Base-by-base conservation (phyloP, 1,284 basidiomycete genomes). In the Kwoniella shivajii region DNA sequence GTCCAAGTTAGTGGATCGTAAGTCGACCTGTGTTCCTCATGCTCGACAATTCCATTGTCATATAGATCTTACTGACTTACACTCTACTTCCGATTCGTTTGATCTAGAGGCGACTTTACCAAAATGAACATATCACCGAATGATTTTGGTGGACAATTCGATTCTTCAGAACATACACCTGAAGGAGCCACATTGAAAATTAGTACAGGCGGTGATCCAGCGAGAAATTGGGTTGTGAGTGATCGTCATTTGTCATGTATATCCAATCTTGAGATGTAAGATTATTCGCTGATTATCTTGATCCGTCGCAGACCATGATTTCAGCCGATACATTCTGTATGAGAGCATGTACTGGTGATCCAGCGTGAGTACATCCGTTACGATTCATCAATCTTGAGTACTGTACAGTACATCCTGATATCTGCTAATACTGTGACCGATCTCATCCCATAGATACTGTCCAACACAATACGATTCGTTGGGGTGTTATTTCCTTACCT, bases 1-100 rank as follows among this genome's bases (percentile, higher is more conserved):
- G 61, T 71, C 3, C 71, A 73, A 50, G 69, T 73, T 4, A 70
- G 68, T 26, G 71, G 71, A n/a, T 50, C 44, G 69, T 71, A 44
- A 63, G 68, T 62, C n/a, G n/a, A n/a, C n/a, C 18, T 20, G 1
- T 29, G 20, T n/a, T 24, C 18, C 3, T 11, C 7, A 29, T 1
- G 20, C 4, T 43, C 16, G 14, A 31, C n/a, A 34, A 38, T 31
- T 36, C 29, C 31, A 9, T 24, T 29, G 7, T 7, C 29, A 30
- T 11, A 33, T 31, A 36, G n/a, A n/a, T n/a, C 34, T 36, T 36
- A 36, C 30, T 42, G 20, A 42, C 6, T 42, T 18, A 26, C 27
- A 36, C 33, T 39, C 6, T n/a, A n/a, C n/a, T n/a, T n/a, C n/a
- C n/a, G n/a, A n/a, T n/a, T 14, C 42, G 37, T 39, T 11, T 27